Conservation (phyloP, 352 stramenopile genomes). For the Phytophthora melonis region DNA sequence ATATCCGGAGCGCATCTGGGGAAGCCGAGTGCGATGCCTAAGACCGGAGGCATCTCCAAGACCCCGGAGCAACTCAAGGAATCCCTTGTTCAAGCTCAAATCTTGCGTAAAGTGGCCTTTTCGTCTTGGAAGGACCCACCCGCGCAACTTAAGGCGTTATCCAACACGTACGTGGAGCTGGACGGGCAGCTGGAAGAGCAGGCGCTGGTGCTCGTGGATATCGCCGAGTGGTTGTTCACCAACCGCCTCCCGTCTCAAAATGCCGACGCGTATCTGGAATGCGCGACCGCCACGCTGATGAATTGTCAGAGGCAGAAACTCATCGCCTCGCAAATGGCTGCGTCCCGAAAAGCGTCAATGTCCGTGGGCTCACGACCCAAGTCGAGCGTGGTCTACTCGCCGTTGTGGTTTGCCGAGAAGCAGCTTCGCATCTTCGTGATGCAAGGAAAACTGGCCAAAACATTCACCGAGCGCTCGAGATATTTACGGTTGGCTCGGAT, state of each 20-base stretch:
- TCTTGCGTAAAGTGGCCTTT: conserved; percentile 73
- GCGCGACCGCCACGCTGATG: conserved; percentile 54
- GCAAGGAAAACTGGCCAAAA: conserved; percentile 42
- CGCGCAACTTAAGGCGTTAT: conserved; percentile 65
- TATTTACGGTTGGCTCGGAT: conserved; percentile 46
- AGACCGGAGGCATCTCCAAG: conserved; percentile 29
- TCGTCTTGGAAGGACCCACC: conserved; percentile 66
- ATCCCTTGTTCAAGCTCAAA: conserved; percentile 63
- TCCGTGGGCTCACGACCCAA: conserved; percentile 19
- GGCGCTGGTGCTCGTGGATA: conserved; percentile 72
- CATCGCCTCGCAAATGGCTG: conserved; percentile 9
- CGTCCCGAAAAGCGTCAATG: conserved; percentile 26
- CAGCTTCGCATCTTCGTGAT: conserved; percentile 64
- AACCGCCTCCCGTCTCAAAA: conserved; percentile 72
- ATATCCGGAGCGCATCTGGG: conserved; percentile 71
- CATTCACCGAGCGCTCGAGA: conserved; percentile 45
- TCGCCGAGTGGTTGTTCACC: conserved; percentile 88
- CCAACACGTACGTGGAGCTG: conserved; percentile 66
- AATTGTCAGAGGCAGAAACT: conserved; percentile 40
- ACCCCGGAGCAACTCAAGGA: conserved; percentile 50
- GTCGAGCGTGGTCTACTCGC: conserved; percentile 31
- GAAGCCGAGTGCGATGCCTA: conserved; percentile 36
- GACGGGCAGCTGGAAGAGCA: conserved; percentile 70
- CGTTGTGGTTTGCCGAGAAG: conserved; percentile 69
- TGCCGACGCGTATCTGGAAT: conserved; percentile 63